Evolutionary conservation across 2,329 filamentous ascomycete species (phyloP).

Genomic region (Alternaria hordeiaustralica): DNA sequence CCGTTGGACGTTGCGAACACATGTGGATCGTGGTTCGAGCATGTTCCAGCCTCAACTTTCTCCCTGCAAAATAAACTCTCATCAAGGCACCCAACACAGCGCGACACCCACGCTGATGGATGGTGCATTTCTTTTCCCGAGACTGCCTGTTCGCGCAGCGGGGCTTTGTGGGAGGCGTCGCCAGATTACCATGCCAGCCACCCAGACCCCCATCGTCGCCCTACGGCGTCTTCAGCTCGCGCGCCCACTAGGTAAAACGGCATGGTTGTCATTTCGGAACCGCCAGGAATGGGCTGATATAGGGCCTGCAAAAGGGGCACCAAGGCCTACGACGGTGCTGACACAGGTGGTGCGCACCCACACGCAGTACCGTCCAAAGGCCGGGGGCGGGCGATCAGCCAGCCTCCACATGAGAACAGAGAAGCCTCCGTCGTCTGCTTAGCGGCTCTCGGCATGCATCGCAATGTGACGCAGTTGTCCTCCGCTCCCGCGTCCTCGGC

Average conservation of each 20-base stretch:
- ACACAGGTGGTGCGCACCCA: conserved; percentile 3
- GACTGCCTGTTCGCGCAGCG: conserved; percentile 17
- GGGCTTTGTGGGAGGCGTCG: conserved; percentile 19
- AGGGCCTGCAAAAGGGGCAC: conserved; percentile 12
- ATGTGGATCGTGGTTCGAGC: not conserved
- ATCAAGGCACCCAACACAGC: not conserved
- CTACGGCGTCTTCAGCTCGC: conserved; percentile 27
- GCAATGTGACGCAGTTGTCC: conserved; percentile 41
- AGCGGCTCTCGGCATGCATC: conserved; percentile 33
- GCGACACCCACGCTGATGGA: not conserved
- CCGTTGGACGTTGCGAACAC: not conserved
- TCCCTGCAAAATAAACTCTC: not conserved
- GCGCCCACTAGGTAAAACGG: not conserved
- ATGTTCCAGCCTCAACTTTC: not conserved
- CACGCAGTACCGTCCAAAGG: not conserved
- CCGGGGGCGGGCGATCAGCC: conserved; percentile 27
- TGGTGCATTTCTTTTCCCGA: not conserved
- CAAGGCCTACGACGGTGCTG: conserved; percentile 5
- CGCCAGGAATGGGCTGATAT: conserved; percentile 12
- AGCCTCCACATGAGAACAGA: conserved; percentile 32
- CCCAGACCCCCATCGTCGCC: conserved; percentile 20
- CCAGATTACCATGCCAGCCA: conserved; percentile 18
- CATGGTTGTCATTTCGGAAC: not conserved
- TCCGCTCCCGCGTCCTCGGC: conserved; percentile 44
- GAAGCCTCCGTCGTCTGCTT: conserved; percentile 44